A percentile compares a stretch with the other conserved stretches of the same genome.
Conservation (phyloP, 2,329 filamentous ascomycete genomes). For the Hymenoscyphus repandus region DNA sequence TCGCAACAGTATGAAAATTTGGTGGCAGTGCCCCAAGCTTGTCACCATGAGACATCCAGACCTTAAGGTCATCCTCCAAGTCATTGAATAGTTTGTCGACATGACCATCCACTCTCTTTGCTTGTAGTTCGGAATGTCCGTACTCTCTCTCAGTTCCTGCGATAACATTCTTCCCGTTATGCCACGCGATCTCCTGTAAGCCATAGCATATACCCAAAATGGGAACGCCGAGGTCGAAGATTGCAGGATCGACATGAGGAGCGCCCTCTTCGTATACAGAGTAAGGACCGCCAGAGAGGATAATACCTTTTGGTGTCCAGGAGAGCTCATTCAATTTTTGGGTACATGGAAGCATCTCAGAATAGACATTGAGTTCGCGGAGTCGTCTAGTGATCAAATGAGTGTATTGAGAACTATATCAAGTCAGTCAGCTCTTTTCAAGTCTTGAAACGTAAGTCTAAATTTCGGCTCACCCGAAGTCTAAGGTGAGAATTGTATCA, state of each 20-base stretch:
- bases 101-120: constrained; percentile 53
- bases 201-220: constrained; percentile 45
- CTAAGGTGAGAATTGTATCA: constrained; percentile 62
- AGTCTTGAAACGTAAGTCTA: neutral
- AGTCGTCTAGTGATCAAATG: constrained; percentile 62
- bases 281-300: constrained; percentile 65
- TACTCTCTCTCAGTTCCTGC: constrained; percentile 52
- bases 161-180: constrained; percentile 59
- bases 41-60: constrained; percentile 88
- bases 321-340: constrained; percentile 71
- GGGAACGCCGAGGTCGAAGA: constrained; percentile 69
- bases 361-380: constrained; percentile 74
- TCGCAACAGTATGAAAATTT: constrained; percentile 68
- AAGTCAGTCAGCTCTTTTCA: neutral
- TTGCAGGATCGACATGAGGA: constrained; percentile 74
- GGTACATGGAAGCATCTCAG: constrained; percentile 84
- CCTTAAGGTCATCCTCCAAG: constrained; percentile 62
- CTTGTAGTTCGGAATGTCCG: constrained; percentile 43
- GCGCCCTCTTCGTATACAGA: constrained; percentile 78
- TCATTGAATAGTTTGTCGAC: constrained; percentile 76
- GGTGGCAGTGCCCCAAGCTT: constrained; percentile 73
- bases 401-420: constrained; percentile 55
- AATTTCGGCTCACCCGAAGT: constrained; percentile 48
- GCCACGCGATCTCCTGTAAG: constrained; percentile 69
- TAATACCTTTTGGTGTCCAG: constrained; percentile 80